These are phyloP conservation scores for Pseudevernia furfuracea DNA, from an alignment of 495 filamentous ascomycete species.

Conservation along the genomic window DNA sequence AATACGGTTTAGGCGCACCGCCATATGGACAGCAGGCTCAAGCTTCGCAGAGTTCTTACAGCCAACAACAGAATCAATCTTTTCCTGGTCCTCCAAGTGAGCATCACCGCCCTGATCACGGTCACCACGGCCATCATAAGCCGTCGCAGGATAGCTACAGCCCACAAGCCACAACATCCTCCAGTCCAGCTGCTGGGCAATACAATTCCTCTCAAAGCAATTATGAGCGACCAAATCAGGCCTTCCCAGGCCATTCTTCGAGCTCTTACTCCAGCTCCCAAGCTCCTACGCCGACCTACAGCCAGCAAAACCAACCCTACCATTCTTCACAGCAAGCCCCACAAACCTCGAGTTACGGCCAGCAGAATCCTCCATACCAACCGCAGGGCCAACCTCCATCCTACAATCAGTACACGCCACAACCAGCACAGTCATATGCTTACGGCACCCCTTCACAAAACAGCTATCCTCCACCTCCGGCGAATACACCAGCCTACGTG, in stretches of 20 bases:
- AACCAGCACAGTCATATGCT: not conserved
- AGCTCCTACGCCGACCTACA: conserved; percentile 5
- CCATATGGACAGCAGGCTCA: conserved; percentile 9
- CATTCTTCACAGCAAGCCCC: conserved; percentile 9
- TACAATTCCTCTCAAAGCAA: conserved; percentile 5
- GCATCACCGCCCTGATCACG: conserved; percentile 11
- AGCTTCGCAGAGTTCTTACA: conserved; percentile 6
- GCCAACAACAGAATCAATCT: not conserved
- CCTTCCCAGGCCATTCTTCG: conserved; percentile 13
- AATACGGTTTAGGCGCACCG: not conserved
- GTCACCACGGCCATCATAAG: conserved; percentile 9
- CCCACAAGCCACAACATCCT: conserved; percentile 7
- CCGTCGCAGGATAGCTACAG: conserved; percentile 19
- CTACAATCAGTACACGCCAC: conserved; percentile 12
- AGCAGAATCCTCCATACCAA: conserved; percentile 10
- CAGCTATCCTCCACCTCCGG: conserved; percentile 11
- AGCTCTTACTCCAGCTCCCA: conserved; percentile 14
- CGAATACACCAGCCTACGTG: conserved; percentile 14
- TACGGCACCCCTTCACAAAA: conserved; percentile 16
- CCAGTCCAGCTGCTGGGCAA: conserved; percentile 4
- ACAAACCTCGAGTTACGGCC: conserved; percentile 7
- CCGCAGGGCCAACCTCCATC: conserved; percentile 9
- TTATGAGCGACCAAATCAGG: conserved; percentile 15
- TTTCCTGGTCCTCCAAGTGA: conserved; percentile 8
- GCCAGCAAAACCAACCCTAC: conserved; percentile 17